These are phyloP conservation scores for Paecilomyces sp. DNA, from an alignment of 2,329 filamentous ascomycete genomes.

Conservation along the genomic window DNA sequence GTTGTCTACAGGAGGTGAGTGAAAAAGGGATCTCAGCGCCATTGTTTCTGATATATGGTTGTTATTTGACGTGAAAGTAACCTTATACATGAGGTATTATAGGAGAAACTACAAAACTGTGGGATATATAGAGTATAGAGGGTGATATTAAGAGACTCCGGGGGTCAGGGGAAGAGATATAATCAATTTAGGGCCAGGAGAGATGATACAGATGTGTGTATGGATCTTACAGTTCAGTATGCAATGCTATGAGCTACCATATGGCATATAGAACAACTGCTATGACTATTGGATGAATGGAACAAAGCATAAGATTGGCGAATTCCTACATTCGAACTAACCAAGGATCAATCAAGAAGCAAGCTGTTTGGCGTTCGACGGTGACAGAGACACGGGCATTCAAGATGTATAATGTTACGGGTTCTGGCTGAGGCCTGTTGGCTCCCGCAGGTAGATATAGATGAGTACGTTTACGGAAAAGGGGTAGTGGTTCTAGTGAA, in stretches of 20 bases:
- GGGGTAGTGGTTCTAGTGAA: too few species aligned
- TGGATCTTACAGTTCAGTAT: background rate
- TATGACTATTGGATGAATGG: background rate
- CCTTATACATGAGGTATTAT: background rate
- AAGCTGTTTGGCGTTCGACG: background rate
- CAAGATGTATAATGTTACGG: too few species aligned
- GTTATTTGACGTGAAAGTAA: background rate
- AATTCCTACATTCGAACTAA: background rate
- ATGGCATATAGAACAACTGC: background rate
- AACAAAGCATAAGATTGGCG: background rate
- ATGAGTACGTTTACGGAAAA: too few species aligned
- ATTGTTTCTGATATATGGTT: background rate
- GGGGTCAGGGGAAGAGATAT: too few species aligned
- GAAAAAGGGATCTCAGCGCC: background rate
- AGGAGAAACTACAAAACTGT: too few species aligned
- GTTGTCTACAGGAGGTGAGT: background rate
- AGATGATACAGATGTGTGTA: background rate
- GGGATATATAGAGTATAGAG: too few species aligned
- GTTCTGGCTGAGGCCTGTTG: too few species aligned
- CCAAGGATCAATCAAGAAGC: background rate
- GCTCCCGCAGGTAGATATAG: too few species aligned
- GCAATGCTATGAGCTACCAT: too few species aligned
- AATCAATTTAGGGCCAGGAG: too few species aligned
- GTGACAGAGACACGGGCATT: too few species aligned
- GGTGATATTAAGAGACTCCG: too few species aligned